phyloP scores from a whole-genome alignment of 192 early-diverging fungal species.

The Gonapodya sp. region DNA sequence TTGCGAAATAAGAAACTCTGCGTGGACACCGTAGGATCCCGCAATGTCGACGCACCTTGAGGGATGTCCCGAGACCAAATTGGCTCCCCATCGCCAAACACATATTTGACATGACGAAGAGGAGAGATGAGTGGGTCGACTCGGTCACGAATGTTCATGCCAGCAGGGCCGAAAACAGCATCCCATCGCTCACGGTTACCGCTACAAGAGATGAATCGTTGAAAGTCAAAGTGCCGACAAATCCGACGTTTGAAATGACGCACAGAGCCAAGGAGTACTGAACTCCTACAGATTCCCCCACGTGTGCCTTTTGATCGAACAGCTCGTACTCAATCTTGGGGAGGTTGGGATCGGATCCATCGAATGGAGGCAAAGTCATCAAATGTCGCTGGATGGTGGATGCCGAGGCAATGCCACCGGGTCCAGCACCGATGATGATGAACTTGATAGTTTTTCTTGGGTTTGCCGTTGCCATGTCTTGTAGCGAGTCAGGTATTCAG shows the following conservation, averaged over 20 bases:
- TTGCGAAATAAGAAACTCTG: no score
- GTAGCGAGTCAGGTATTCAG: no score
- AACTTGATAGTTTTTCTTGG: background rate
- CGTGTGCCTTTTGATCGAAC: background rate
- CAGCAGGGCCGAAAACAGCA: background rate
- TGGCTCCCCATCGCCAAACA: background rate
- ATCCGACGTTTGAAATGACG: background rate
- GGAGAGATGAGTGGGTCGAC: background rate
- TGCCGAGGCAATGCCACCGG: background rate
- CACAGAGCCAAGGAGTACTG: slow-evolving; percentile 6
- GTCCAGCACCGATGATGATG: slow-evolving; percentile 8
- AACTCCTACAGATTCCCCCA: background rate
- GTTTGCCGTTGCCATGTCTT: no score
- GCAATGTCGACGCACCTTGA: no score
- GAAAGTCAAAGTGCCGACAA: background rate
- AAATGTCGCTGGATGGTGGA: background rate
- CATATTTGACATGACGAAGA: background rate
- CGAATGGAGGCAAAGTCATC: background rate
- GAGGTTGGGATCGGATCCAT: background rate
- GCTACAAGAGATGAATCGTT: background rate
- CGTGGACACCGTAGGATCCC: no score
- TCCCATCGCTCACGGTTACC: background rate
- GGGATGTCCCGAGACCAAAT: background rate
- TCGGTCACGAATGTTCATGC: background rate
- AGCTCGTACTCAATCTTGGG: background rate